Evolutionary conservation across 2,329 filamentous ascomycete species (phyloP).

Genomic region (Neurospora sp.): DNA sequence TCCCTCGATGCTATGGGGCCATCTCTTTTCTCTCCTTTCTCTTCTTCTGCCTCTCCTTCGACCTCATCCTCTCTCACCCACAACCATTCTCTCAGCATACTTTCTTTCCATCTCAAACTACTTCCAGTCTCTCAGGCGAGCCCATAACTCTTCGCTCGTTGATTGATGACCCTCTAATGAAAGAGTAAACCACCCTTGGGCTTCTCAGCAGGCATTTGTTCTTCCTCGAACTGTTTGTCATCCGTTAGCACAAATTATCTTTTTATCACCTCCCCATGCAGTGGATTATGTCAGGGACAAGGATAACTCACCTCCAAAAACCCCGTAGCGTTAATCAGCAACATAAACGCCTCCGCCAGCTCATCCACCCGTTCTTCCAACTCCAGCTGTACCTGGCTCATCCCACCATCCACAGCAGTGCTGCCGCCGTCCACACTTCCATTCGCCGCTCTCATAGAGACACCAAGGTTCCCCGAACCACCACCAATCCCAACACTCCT

Average conservation of each 20-base stretch:
- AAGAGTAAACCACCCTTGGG: constrained; percentile 6
- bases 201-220: constrained; percentile 15
- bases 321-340: constrained; percentile 70
- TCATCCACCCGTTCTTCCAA: constrained; percentile 59
- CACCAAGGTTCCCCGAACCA: neutral
- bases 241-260: neutral
- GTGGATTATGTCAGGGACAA: too few species aligned
- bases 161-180: constrained; percentile 1
- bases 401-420: neutral
- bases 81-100: neutral
- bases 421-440: neutral
- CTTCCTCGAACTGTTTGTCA: constrained; percentile 13
- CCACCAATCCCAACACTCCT: constrained; percentile 68
- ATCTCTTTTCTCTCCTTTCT: neutral
- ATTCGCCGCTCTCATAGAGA: neutral
- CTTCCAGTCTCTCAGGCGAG: neutral
- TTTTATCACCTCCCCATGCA: neutral
- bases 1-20: neutral
- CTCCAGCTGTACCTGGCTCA: constrained; percentile 17
- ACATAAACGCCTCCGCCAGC: constrained; percentile 74
- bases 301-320: constrained; percentile 66
- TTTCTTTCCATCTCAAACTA: neutral
- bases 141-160: neutral
- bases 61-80: neutral
- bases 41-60: neutral